These are phyloP conservation scores for Pseudohalonectria lignicola DNA, from an alignment of 2,329 filamentous ascomycete species.

Conservation along the genomic window DNA sequence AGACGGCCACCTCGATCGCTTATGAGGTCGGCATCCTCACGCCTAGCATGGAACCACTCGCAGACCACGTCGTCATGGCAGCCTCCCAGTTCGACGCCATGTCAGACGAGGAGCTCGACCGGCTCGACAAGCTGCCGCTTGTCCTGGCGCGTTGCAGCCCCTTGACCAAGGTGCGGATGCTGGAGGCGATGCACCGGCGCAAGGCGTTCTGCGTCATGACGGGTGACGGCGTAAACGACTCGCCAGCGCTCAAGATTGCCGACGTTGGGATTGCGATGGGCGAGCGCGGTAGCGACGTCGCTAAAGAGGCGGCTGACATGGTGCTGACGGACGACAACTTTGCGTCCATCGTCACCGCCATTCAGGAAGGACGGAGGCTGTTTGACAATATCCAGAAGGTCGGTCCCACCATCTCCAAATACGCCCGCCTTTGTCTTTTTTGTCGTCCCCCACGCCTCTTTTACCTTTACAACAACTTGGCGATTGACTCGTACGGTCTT, in stretches of 20 bases:
- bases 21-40: constrained; percentile 52
- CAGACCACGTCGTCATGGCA: constrained; percentile 42
- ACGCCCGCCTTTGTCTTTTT: too few relatives aligned
- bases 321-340: constrained; percentile 62
- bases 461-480: too few relatives aligned
- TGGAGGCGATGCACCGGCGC: constrained; percentile 60
- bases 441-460: too few relatives aligned
- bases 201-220: constrained; percentile 61
- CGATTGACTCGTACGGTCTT: too few relatives aligned
- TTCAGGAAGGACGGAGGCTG: constrained; percentile 52
- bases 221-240: constrained; percentile 61
- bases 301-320: constrained; percentile 54
- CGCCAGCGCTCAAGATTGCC: constrained; percentile 50
- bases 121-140: constrained; percentile 42
- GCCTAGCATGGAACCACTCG: constrained; percentile 16
- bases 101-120: constrained; percentile 51
- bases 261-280: constrained; percentile 60
- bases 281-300: constrained; percentile 48
- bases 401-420: too few relatives aligned
- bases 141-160: constrained; percentile 52
- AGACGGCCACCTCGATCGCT: constrained; percentile 56
- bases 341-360: constrained; percentile 57
- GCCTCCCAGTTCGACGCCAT: constrained; percentile 53
- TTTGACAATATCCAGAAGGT: constrained; percentile 55
- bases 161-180: constrained; percentile 53